Conservation (phyloP, 257 asterid genomes). For the Petrea volubilis region DNA sequence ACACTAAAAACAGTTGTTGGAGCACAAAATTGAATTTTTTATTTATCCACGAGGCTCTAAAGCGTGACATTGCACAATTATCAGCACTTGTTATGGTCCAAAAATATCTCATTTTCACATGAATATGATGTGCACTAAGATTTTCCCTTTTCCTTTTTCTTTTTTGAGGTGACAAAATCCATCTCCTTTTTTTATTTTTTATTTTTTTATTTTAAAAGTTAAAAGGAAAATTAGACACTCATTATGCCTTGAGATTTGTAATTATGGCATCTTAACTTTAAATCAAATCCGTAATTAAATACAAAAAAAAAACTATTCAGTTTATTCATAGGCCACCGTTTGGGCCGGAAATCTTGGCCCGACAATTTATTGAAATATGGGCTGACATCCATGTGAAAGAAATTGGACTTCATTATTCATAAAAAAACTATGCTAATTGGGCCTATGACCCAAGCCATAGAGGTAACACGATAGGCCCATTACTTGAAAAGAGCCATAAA, state of each 20-base stretch:
- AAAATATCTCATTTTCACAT: conserved; percentile 3
- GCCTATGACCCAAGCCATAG: neutral
- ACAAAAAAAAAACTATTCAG: neutral
- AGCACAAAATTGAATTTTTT: neutral
- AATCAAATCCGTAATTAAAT: neutral
- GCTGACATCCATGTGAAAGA: too few species aligned
- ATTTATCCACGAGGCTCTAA: neutral
- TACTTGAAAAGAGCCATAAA: too few species aligned
- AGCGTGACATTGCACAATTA: conserved; percentile 5
- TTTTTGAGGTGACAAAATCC: neutral
- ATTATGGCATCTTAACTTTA: neutral
- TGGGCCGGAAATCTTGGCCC: neutral
- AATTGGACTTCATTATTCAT: too few species aligned
- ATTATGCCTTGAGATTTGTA: neutral
- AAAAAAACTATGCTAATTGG: neutral
- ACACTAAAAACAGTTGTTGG: neutral
- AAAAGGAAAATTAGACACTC: too few species aligned
- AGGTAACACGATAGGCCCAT: too few species aligned
- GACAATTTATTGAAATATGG: neutral
- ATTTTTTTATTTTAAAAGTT: too few species aligned
- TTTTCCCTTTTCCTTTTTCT: neutral
- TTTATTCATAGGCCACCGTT: neutral
- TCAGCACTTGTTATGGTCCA: neutral
- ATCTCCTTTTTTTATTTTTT: neutral
- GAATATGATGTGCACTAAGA: neutral